Base-by-base conservation (phyloP, 345 rosid species). In the Ricinus communis region DNA sequence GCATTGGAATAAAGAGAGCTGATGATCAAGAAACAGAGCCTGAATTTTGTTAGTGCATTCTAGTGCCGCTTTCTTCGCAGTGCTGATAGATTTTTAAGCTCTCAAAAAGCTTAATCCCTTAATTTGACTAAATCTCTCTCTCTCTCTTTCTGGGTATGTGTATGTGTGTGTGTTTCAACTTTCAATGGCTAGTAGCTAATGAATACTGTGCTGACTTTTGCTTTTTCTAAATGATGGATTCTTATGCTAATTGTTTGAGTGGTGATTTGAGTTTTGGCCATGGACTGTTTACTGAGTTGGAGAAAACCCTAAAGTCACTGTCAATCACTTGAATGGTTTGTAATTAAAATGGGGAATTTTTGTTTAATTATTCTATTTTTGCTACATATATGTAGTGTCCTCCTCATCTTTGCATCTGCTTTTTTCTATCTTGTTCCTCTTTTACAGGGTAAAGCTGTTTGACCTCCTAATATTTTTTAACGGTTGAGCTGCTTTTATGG, bases 141-240 rank as follows among this genome's bases (percentile, higher is more conserved):
- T 54, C 62, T 22, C n/a, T 30, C 27, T 40, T 30, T 54, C 16
- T 8, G 0, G 9, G 24, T 28, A 5, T 41, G 49, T 45, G 3
- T 40, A 30, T n/a, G 22, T n/a, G n/a, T n/a, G n/a, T n/a, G n/a
- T n/a, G n/a, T n/a, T n/a, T n/a, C 77, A 50, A 66, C 77, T 25
- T 66, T 73, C 40, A 43, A 24, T 57, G 66, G 74, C 60, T 62
- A 8, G 24, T 62, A 52, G 68, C 27, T 25, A 62, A 41, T 50
- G 62, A 40, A n/a, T 33, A 31, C 45, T 52, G 25, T 5, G 28
- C 9, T 70, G 36, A 49, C 74, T 64, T 43, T 64, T 28, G 8
- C 67, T 60, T 52, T 19, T 38, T n/a, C n/a, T n/a, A n/a, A 60
- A 36, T 27, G 49, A 22, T 68, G 11, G 5, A 16, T n/a, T 9